Base-by-base conservation (phyloP, 345 rosid species). In the Barbarea vulgaris region DNA sequence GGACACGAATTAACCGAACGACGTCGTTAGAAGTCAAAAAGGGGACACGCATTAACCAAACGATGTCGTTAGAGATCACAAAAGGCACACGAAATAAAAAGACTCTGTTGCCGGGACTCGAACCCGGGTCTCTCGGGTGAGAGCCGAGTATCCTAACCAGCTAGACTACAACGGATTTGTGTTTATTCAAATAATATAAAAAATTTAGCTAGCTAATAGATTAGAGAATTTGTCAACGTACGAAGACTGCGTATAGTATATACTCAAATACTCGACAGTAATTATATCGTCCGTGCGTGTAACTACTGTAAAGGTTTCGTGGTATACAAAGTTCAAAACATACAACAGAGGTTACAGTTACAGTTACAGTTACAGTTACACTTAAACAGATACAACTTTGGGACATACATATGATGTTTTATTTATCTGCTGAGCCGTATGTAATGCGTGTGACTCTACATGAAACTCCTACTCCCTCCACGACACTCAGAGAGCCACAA, bases 401-500 rank as follows among this genome's bases (percentile, higher is more conserved):
- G 11, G 52, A 69, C 69, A 76, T 54, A 24, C 56, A 53, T n/a
- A 0, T 30, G 63, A 52, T 36, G 64, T 22, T 61, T 75, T 61
- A 39, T 39, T 61, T 30, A 37, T 59, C 36, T 67, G 50, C 31
- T 28, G 57, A 22, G 47, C 42, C 28, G 10, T 31, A 31, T 31
- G 34, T 7, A 13, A 14, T 30, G 22, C 3, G 46, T 18, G 21
- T 1, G 48, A 46, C 48, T 47, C 28, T 48, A 78, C 12, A 59
- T 78, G 73, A 69, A 65, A 51, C 63, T 64, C 64, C 69, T 57
- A 37, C 11, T 69, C 33, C 4, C 72, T 71, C 51, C 51, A 14
- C 84, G 88, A 78, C 97, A 94, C 73, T 91, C 72, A 2, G 98
- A 94, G 61, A 94, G 83, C 98, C 98, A 94, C 77, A 91, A 80